A percentile compares a stretch with the other conserved stretches of the same genome.
Evolutionary conservation across 2,329 filamentous ascomycete genomes (phyloP).

Genomic region (Beauveria sp.): DNA sequence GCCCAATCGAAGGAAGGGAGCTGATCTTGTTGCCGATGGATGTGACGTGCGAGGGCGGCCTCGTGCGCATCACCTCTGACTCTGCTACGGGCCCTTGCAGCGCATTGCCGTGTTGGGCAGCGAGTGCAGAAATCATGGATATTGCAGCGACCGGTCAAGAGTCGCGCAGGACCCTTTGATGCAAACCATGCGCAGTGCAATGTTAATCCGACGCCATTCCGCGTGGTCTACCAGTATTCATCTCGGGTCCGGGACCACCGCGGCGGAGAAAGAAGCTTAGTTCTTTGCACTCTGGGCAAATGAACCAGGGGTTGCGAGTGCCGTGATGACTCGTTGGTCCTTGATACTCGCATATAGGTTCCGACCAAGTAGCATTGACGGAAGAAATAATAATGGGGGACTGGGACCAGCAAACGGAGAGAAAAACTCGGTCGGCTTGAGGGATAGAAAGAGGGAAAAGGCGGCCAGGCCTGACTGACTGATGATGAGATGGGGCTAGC

Average conservation of each 20-base stretch:
- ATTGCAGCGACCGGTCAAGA: conserved; percentile 3
- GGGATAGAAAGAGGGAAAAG: no score
- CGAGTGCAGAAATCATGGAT: not conserved
- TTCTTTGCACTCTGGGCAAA: not conserved
- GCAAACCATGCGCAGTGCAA: not conserved
- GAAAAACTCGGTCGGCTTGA: no score
- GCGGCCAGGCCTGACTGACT: no score
- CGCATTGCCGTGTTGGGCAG: not conserved
- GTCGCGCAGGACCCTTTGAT: not conserved
- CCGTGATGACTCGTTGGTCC: no score
- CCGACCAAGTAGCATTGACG: no score
- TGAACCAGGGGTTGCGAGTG: not conserved
- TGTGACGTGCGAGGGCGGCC: not conserved
- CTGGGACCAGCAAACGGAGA: no score
- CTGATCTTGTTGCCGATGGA: not conserved
- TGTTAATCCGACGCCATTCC: conserved; percentile 1
- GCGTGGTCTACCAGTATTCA: not conserved
- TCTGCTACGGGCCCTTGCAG: not conserved
- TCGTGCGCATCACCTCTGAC: conserved; percentile 2
- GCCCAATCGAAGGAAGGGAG: not conserved
- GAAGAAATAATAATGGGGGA: no score
- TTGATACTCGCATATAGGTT: no score
- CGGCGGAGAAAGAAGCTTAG: not conserved
- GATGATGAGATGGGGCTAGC: no score
- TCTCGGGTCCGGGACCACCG: not conserved